Evolutionary conservation across 305 asterid genomes (phyloP).

Genomic region (Euphrasia arctica): DNA sequence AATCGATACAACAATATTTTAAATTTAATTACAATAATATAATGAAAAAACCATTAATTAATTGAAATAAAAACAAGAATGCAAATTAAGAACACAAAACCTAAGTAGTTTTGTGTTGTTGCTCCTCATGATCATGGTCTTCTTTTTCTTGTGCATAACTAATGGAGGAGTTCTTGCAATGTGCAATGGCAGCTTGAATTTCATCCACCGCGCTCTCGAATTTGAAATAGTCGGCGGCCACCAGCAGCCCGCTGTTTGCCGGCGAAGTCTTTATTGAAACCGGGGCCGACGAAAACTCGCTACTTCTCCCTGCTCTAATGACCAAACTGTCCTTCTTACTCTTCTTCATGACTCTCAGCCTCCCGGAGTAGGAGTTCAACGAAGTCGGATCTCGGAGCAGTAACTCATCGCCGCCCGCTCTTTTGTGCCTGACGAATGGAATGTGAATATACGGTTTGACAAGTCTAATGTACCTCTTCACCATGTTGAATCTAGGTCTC

Average conservation of each 20-base stretch:
- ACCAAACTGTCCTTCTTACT: constrained; percentile 20
- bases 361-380: constrained; percentile 56
- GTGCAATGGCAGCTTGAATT: constrained; percentile 75
- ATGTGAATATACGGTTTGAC: constrained; percentile 47
- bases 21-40: background rate
- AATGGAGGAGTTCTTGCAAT: constrained; percentile 68
- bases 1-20: too few species aligned
- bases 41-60: too few species aligned
- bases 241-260: constrained; percentile 68
- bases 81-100: too few species aligned
- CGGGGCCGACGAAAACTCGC: constrained; percentile 64
- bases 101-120: constrained; percentile 18
- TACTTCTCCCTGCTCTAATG: constrained; percentile 41
- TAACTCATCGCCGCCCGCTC: constrained; percentile 22
- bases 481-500: constrained; percentile 46
- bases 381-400: constrained; percentile 33
- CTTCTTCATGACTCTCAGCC: constrained; percentile 39
- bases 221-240: constrained; percentile 27
- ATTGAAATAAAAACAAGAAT: too few species aligned
- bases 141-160: constrained; percentile 28
- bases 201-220: constrained; percentile 69
- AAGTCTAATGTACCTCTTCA: constrained; percentile 62
- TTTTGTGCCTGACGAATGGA: constrained; percentile 33
- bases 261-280: constrained; percentile 78
- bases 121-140: constrained; percentile 22